Evolutionary conservation across 2,329 filamentous ascomycete species (phyloP), one percentile per base, ranked within the genome.

Genomic region (Talaromyces sp.): DNA sequence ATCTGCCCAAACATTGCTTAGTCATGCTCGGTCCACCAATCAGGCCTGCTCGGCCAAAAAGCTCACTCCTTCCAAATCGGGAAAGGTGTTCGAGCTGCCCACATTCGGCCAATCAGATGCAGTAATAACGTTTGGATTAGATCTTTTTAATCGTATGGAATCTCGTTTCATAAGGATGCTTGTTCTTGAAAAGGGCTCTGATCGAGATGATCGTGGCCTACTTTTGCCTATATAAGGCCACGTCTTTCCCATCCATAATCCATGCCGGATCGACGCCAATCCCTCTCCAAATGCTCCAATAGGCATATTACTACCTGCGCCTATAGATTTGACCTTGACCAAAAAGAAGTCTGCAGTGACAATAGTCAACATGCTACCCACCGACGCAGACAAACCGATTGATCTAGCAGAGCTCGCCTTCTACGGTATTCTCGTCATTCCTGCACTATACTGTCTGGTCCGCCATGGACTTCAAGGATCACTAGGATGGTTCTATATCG

Each of bases 401-500:
- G 51, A 54, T 8, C 36, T 58, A 2, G 36, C 22, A n/a, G 40
- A 58, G 25, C 57, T 58, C 5, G 51, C 35, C 33, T 13, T 58
- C 19, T 58, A 58, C 31, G n/a, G 17, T 13, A 37, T 40, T 19
- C 51, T 58, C 7, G 25, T 31, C 7, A 31, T 55, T 15, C 51
- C 52, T 13, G 10, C 50, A 15, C 13, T 50, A 15, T 58, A 58
- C 36, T 54, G 50, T 19, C 36, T 55, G n/a, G 10, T 51, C 36
- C 36, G 57, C 25, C 57, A 58, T 21, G 57, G 57, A 15, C 46
- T 17, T 25, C 35, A 43, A 22, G 57, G 57, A 17, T 1, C 55
- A 13, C 9, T 58, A 3, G 57, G 57, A 17, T 58, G 57, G 57
- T 11, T 51, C 9, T 58, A 54, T 17, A 33, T 54, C 11, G n/a